A percentile compares a stretch with the other conserved stretches of the same genome.
Conservation (phyloP, 371 early-diverging fungal genomes). For the Mortierella sp. region DNA sequence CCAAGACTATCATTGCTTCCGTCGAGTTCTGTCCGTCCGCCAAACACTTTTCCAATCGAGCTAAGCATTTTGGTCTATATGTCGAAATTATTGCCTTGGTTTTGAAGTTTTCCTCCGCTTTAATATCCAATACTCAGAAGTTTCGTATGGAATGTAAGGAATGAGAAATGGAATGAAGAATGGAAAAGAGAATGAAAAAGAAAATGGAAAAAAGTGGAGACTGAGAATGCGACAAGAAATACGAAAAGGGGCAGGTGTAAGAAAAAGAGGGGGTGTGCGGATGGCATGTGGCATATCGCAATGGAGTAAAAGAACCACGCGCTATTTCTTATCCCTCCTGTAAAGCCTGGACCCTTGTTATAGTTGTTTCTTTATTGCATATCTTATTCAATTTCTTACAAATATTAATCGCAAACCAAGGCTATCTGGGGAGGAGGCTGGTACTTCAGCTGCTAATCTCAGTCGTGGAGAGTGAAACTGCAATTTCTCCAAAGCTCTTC, state of each 20-base stretch:
- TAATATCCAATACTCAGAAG: not conserved
- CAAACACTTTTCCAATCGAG: constrained; percentile 13
- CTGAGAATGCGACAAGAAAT: not conserved
- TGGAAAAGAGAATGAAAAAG: not conserved
- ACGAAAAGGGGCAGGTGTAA: not conserved
- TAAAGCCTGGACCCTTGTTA: not conserved
- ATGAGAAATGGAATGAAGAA: not conserved
- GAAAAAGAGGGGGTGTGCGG: not conserved
- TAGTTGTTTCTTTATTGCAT: not conserved
- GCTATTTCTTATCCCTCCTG: not conserved
- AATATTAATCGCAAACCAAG: constrained; percentile 40
- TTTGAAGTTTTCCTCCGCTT: not conserved
- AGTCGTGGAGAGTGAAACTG: constrained; percentile 59
- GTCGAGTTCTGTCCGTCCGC: constrained; percentile 12
- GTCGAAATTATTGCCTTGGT: not conserved
- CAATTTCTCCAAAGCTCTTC: constrained; percentile 86
- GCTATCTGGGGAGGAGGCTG: not conserved
- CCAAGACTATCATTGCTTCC: constrained; percentile 1
- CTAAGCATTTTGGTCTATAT: constrained; percentile 18
- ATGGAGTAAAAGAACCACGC: not conserved
- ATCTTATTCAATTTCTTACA: not conserved
- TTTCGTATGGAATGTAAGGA: not conserved
- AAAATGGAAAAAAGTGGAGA: too few relatives aligned
- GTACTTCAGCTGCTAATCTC: too few relatives aligned
- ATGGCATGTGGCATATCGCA: constrained; percentile 4